Base-by-base conservation (phyloP, 805 yeast genomes). In the Wickerhamiella azymoides region DNA sequence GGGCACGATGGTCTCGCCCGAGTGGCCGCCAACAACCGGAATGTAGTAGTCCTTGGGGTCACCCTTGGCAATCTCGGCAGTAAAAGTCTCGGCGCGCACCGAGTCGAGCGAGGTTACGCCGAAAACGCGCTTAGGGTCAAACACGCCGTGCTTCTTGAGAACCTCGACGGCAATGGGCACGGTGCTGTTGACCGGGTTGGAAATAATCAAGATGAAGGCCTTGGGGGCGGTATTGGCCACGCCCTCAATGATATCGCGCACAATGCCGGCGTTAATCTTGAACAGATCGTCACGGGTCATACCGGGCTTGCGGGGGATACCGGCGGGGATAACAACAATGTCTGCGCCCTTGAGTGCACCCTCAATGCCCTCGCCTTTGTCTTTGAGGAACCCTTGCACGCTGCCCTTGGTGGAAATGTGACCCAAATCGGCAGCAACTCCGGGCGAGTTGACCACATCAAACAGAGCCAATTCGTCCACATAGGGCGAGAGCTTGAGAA, bases 1-100 rank as follows among this genome's bases (percentile, higher is more conserved):
- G 46, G 96, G 96, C 36, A 86, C 92, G 60, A 86, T 86, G 42
- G 96, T 86, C 61, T 81, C 89, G 53, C 96, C 96, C 27, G 94
- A 84, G 71, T 86, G 96, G 45, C 96, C 96, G 51, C 96, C 96
- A 54, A 86, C 70, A 45, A 88, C 95, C 17, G 85, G 79, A 46
- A 84, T 69, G 54, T 62, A 61, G 54, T 62, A 72, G 52, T 68
- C 71, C 53, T 72, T 68, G 43, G 83, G 71, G 51, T 62, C 60
- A 17, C 38, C 47, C 16, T 52, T 47, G 35, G 70, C 68, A 41
- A 76, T 64, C 55, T 76, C 77, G 39, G 84, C 72, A 50, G 80
- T 66, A 63, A 84, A 85, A 39, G 85, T 79, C 63, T 85, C 80
- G 47, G 96, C 86, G 58, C 96, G 76, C 48, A 86, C 92, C 45